Conservation (phyloP, 208 protist species). For the Angomonas ambiguus region DNA sequence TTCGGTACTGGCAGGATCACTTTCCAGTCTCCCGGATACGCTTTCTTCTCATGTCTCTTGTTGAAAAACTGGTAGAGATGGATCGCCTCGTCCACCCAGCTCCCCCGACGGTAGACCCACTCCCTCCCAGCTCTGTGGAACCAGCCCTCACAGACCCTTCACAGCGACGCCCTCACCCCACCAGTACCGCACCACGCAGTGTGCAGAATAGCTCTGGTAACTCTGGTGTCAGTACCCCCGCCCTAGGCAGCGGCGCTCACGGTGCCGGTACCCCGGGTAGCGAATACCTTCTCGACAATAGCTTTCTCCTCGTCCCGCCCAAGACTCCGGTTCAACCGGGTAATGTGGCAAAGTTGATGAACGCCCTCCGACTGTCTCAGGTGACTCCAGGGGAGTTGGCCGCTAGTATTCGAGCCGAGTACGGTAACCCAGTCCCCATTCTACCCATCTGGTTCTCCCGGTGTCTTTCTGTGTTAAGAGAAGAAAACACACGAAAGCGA, state of each 20-base stretch:
- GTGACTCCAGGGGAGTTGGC: constrained; percentile 25
- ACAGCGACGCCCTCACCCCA: constrained; percentile 9
- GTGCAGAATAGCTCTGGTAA: constrained; percentile 19
- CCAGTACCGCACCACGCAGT: constrained; percentile 24
- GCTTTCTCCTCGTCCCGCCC: constrained; percentile 3
- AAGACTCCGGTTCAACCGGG: constrained; percentile 26
- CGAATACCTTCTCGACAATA: not conserved
- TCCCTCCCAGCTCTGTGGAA: not conserved
- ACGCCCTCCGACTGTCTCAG: constrained; percentile 19
- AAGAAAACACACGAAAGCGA: constrained; percentile 46
- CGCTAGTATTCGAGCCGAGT: constrained; percentile 33
- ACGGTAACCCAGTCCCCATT: constrained; percentile 37
- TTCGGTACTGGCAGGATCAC: constrained; percentile 61
- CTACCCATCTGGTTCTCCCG: constrained; percentile 55
- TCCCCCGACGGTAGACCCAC: not conserved
- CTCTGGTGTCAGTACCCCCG: constrained; percentile 12
- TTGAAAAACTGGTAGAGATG: constrained; percentile 33
- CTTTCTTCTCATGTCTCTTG: constrained; percentile 57
- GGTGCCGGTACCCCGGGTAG: constrained; percentile 5
- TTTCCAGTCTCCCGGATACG: constrained; percentile 56
- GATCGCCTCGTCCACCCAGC: not conserved
- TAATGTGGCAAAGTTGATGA: constrained; percentile 61
- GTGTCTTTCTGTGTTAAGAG: constrained; percentile 63
- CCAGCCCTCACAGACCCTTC: not conserved
- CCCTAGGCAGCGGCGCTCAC: constrained; percentile 4